phyloP scores from a whole-genome alignment of 2,329 filamentous ascomycete genomes.

The Colletotrichum echinochloae region DNA sequence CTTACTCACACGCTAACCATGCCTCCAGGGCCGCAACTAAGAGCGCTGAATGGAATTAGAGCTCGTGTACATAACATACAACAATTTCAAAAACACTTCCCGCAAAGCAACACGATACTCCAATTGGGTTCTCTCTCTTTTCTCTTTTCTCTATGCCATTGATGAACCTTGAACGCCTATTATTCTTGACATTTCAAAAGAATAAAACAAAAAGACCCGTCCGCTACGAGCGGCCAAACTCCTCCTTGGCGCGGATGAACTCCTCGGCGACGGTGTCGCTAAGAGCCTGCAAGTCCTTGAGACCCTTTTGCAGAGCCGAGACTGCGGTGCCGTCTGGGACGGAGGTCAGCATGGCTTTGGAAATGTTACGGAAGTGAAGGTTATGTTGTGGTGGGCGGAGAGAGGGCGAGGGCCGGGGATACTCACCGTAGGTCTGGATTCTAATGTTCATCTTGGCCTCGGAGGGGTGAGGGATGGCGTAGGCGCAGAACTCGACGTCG shows the following conservation, averaged over 20 bases:
- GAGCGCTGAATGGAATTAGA: conserved; percentile 17
- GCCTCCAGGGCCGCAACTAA: conserved; percentile 43
- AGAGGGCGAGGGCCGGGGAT: not conserved
- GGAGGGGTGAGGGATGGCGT: conserved; percentile 96
- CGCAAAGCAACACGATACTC: conserved; percentile 9
- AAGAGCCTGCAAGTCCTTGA: conserved; percentile 88
- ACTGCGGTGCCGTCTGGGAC: conserved; percentile 79
- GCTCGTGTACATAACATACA: conserved; percentile 37
- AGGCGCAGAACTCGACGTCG: conserved; percentile 97
- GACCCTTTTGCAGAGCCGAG: conserved; percentile 89
- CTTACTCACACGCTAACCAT: conserved; percentile 6
- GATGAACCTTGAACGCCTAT: conserved; percentile 15
- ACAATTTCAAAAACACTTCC: conserved; percentile 31
- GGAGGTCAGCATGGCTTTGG: conserved; percentile 39
- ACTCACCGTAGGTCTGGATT: conserved; percentile 94
- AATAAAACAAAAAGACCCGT: not conserved
- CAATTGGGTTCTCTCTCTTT: conserved; percentile 8
- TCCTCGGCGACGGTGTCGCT: conserved; percentile 96
- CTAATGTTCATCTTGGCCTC: conserved; percentile 97
- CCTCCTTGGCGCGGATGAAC: conserved; percentile 63
- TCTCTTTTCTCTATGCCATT: conserved; percentile 28
- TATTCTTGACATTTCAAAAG: not conserved
- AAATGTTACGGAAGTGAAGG: not conserved
- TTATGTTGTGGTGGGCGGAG: not conserved
- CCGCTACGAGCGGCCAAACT: conserved; percentile 55